Conservation (phyloP, 1,284 basidiomycete genomes). For the Sporisorium exsertum region DNA sequence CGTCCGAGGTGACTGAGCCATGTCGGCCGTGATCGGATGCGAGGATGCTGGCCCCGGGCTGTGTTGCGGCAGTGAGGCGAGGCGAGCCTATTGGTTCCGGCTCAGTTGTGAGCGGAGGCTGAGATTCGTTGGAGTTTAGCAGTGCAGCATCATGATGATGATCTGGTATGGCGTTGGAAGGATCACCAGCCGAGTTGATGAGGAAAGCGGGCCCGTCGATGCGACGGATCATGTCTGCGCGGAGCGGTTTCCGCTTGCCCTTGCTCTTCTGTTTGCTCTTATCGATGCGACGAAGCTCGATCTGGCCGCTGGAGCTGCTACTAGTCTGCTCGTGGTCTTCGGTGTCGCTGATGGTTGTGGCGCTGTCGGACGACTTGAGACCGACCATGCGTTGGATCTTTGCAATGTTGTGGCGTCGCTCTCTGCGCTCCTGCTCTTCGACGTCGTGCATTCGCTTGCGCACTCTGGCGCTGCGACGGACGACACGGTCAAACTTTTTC, state of each 20-base stretch:
- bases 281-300: slow-evolving; percentile 32
- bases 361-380: slow-evolving; percentile 45
- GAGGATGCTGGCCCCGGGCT: slow-evolving; percentile 32
- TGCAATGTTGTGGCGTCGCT: slow-evolving; percentile 48
- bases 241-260: slow-evolving; percentile 54
- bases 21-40: slow-evolving; percentile 11
- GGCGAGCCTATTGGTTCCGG: slow-evolving; percentile 10
- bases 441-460: slow-evolving; percentile 65
- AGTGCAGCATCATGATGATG: neutral
- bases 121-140: neutral
- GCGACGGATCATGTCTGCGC: slow-evolving; percentile 67
- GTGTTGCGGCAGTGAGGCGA: slow-evolving; percentile 2
- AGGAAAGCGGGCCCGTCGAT: slow-evolving; percentile 66
- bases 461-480: slow-evolving; percentile 51
- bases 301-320: slow-evolving; percentile 49
- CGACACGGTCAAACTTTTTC: slow-evolving; percentile 54
- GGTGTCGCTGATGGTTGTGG: slow-evolving; percentile 40
- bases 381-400: slow-evolving; percentile 58
- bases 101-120: slow-evolving; percentile 10
- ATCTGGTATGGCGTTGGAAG: slow-evolving; percentile 44
- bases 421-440: slow-evolving; percentile 61
- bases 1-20: slow-evolving; percentile 9
- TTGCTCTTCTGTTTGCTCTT: slow-evolving; percentile 48
- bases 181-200: slow-evolving; percentile 62
- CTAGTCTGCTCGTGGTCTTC: slow-evolving; percentile 39